phyloP scores from a whole-genome alignment of 1,284 basidiomycete species.

The Tranzscheliella williamsii region DNA sequence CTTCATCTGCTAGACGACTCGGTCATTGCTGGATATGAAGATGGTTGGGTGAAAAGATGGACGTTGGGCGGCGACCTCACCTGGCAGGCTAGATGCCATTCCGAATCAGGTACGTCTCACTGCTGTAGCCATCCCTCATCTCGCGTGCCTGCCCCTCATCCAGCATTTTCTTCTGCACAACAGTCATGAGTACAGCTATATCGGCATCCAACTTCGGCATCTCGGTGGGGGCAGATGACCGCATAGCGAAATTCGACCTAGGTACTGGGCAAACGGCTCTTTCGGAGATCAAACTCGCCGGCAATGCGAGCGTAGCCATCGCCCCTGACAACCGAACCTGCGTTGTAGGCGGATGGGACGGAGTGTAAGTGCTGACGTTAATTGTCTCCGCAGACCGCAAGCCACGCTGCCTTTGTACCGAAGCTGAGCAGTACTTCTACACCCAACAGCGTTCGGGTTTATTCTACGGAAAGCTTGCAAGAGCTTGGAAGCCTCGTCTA shows the following conservation, averaged over 20 bases:
- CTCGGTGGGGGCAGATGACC: constrained; percentile 33
- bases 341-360: constrained; percentile 30
- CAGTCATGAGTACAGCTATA: constrained; percentile 18
- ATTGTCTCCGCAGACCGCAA: neutral
- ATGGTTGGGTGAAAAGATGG: constrained; percentile 68
- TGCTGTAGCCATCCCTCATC: neutral
- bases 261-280: neutral
- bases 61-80: neutral
- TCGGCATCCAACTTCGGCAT: constrained; percentile 2
- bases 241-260: constrained; percentile 14
- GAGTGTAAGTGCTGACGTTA: constrained; percentile 15
- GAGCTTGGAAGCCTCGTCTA: constrained; percentile 12
- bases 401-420: neutral
- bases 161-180: neutral
- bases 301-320: constrained; percentile 18
- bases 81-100: constrained; percentile 11
- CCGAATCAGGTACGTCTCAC: constrained; percentile 6
- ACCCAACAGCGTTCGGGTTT: constrained; percentile 21
- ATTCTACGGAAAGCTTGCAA: neutral
- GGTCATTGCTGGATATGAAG: constrained; percentile 76
- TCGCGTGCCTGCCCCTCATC: neutral
- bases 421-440: too few relatives aligned
- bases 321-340: constrained; percentile 5
- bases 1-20: constrained; percentile 68
- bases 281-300: constrained; percentile 5